Evolutionary conservation across 2,329 filamentous ascomycete species (phyloP), one percentile per base, ranked within the genome.

Genomic region (Myriosclerotinia curreyana): DNA sequence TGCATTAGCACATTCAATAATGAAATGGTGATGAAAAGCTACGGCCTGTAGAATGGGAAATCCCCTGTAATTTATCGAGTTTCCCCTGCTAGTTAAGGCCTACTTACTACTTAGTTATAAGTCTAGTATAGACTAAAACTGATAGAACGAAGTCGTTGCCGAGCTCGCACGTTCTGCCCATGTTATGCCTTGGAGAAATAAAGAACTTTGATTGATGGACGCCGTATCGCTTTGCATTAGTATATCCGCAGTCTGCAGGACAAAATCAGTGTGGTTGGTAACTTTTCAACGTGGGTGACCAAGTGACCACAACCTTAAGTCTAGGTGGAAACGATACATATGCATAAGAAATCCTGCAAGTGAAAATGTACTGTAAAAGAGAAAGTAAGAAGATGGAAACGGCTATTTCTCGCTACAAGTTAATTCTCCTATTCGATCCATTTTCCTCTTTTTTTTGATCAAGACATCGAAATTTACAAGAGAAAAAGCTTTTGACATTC

Each of bases 211-310:
- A 64, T 64, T 64, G 61, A 64, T 34, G 52, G 53, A 64, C 17
- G 44, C 25, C 53, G 36, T 64, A 64, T 64, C 61, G 61, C 61
- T 58, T 34, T 64, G 53, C 61, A 63, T 56, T 64, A 64, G 61
- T 59, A 64, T 56, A 59, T 64, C 61, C 61, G 61, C 61, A 59
- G 25, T 64, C 61, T 64, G 61, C 61, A 64, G 61, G 61, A 15
- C 53, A 51, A 64, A 64, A 59, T 64, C 61, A 64, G 46, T 49
- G 61, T 64, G 61, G 61, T 64, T 64, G 61, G 61, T 64, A 64
- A 51, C 54, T 51, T 64, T 48, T 63, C 42, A 48, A 63, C 53
- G 60, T 63, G 60, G 60, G 60, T 63, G 60, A 63, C 61, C 61
- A 64, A 59, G 53, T 56, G 51, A 58, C 52, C 51, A 63, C 51